Evolutionary conservation across 257 asterid species (phyloP).

Genomic region (Apocynum venetum): DNA sequence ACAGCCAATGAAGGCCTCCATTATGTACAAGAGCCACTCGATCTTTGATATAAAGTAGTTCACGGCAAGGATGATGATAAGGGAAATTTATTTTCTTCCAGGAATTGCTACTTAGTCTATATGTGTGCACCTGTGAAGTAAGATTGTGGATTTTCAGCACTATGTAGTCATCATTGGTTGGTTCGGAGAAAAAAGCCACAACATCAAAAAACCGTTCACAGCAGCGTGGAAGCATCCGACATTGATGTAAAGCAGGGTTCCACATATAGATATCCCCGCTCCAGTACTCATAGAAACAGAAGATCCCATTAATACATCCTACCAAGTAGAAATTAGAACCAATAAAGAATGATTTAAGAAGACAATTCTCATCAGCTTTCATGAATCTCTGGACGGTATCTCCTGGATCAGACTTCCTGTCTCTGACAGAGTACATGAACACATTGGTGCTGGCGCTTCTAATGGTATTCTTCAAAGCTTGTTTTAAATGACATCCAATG

Average conservation of each 20-base stretch:
- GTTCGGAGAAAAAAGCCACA: neutral
- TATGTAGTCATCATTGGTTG: neutral
- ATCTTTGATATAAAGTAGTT: too few relatives aligned
- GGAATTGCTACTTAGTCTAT: neutral
- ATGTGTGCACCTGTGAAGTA: neutral
- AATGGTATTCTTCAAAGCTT: too few relatives aligned
- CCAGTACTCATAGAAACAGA: too few relatives aligned
- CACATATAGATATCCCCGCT: neutral
- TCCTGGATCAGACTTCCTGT: too few relatives aligned
- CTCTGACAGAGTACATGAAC: too few relatives aligned
- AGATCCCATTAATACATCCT: neutral
- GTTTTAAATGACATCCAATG: too few relatives aligned
- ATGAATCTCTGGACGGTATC: neutral
- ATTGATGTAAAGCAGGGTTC: slow-evolving; percentile 2
- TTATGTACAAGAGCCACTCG: neutral
- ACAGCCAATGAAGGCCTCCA: neutral
- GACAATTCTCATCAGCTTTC: neutral
- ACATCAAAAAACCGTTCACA: neutral
- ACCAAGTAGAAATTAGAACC: neutral
- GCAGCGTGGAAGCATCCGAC: neutral
- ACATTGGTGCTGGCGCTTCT: too few relatives aligned
- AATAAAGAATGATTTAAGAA: neutral
- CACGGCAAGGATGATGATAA: neutral
- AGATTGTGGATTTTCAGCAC: neutral
- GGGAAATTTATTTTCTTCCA: neutral